Evolutionary conservation across 495 filamentous ascomycete genomes (phyloP).

Genomic region (Annulohypoxylon moriforme): DNA sequence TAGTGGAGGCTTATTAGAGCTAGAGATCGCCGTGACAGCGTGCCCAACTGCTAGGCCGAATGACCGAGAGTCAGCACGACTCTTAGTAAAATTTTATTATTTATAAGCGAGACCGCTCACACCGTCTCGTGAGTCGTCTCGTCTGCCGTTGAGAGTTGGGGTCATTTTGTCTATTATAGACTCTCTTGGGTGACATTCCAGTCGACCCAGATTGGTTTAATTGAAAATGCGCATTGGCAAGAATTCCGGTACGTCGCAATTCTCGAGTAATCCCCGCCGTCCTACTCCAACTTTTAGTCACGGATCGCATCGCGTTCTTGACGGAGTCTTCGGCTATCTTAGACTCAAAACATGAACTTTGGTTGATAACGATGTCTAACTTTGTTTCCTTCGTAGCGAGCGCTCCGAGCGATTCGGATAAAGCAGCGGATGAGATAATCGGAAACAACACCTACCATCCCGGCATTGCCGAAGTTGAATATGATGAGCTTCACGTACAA

Average conservation of each 20-base stretch:
- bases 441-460: constrained; percentile 44
- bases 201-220: constrained; percentile 9
- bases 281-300: constrained; percentile 17
- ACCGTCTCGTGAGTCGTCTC: constrained; percentile 19
- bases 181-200: background rate
- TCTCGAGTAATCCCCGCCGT: background rate
- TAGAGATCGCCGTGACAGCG: constrained; percentile 1
- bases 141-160: constrained; percentile 2
- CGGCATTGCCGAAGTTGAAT: constrained; percentile 40
- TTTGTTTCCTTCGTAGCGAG: constrained; percentile 4
- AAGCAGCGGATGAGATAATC: constrained; percentile 27
- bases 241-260: constrained; percentile 26
- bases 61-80: constrained; percentile 23
- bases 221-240: constrained; percentile 37
- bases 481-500: constrained; percentile 56
- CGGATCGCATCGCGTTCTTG: constrained; percentile 9
- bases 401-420: constrained; percentile 42
- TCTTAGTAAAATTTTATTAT: constrained; percentile 22
- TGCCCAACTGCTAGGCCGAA: background rate
- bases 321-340: background rate
- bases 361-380: constrained; percentile 21
- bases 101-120: constrained; percentile 4
- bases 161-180: constrained; percentile 15
- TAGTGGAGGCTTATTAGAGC: constrained; percentile 1
- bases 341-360: background rate